Base-by-base conservation (phyloP, 2,329 filamentous ascomycete genomes). In the Rhexocercosporidium sp. region DNA sequence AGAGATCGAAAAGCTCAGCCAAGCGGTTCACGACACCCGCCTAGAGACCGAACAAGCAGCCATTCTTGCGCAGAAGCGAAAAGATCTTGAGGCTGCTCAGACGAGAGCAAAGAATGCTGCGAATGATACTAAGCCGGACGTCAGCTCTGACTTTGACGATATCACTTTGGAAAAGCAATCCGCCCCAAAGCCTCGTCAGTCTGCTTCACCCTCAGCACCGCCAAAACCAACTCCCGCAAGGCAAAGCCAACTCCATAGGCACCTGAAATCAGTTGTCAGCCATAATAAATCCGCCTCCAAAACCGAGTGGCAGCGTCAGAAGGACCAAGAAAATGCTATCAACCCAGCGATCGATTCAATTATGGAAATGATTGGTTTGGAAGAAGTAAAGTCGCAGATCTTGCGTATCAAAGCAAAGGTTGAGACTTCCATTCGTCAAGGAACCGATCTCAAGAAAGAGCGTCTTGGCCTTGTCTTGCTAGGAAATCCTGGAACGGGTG, bases 401-500 rank as follows among this genome's bases (percentile, higher is more conserved):
- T 77, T 94, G 0, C 72, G 74, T 0, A 87, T 92, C 74, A 93
- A 93, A 70, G 78, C 80, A 0, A 86, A 83, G 51, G 83, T 93
- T 0, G 90, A 94, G 46, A 86, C 83, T 0, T 78, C 82, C 0
- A 72, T 88, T 0, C 82, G 88, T 0, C 91, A 93, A 74, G 79
- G 80, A 0, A 78, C 86, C 0, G 82, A 87, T 1, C 75, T 91
- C 0, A 80, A 78, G 0, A 78, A 80, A 0, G 88, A 93, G 67
- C 81, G 92, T 1, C 88, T 90, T 61, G 86, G 89, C 8, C 84
- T 85, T 0, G 83, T 84, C 0, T 77, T 94, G 3, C 78, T 94
- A 0, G 92, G 92, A 0, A 94, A 94, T 71, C 91, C 92, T 0
- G 92, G 92, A 3, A 94, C 91, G 65, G 90, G 90, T 86, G 78